phyloP scores from a whole-genome alignment of 225 moss, liverwort and hornwort genomes.

The Polytrichum commune region DNA sequence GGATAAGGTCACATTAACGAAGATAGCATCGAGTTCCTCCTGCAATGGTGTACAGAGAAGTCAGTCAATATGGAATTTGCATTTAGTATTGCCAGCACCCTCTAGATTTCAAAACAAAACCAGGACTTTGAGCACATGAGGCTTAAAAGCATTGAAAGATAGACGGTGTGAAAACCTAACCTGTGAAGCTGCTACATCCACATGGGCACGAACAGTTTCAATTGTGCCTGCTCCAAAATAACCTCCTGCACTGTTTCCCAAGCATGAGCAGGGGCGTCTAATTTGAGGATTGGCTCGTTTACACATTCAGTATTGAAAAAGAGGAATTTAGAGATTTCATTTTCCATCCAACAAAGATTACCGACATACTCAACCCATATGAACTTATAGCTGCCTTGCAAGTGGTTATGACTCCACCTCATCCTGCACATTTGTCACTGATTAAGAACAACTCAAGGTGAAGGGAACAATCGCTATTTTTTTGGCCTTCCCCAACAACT shows the following conservation, averaged over 20 bases:
- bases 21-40: conserved; percentile 73
- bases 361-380: not conserved
- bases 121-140: too few relatives aligned
- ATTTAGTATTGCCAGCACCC: too few relatives aligned
- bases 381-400: conserved; percentile 3
- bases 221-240: conserved; percentile 93
- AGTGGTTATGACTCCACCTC: not conserved
- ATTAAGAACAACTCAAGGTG: not conserved
- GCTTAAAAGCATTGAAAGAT: too few relatives aligned
- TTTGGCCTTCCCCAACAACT: too few relatives aligned
- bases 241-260: conserved; percentile 38
- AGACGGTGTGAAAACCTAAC: conserved; percentile 20
- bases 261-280: not conserved
- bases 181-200: conserved; percentile 50
- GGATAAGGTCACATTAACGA: conserved; percentile 76
- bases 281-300: not conserved
- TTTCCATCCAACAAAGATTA: too few relatives aligned
- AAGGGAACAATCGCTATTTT: too few relatives aligned
- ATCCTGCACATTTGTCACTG: conserved; percentile 1
- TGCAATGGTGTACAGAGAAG: conserved; percentile 9
- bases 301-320: not conserved
- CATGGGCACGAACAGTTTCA: conserved; percentile 71
- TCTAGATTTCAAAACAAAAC: too few relatives aligned
- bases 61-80: too few relatives aligned
- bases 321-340: not conserved